Conservation (phyloP, 805 yeast genomes). For the Komagataella mondaviorum region DNA sequence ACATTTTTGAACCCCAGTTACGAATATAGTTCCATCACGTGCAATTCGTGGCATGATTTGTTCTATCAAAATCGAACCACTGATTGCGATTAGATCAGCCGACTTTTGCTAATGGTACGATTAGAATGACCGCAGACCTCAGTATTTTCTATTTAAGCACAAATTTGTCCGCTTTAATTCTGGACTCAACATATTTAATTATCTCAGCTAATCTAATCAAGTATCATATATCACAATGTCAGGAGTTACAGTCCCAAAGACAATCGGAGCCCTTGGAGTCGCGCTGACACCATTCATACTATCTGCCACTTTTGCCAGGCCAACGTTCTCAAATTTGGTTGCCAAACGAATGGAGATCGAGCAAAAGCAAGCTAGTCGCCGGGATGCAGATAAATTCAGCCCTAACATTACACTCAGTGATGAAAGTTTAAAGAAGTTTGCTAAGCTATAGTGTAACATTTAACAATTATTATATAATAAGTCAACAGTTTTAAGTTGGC, state of each 20-base stretch:
- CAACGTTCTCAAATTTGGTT: constrained; percentile 21
- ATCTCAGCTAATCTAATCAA: background rate
- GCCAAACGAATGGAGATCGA: constrained; percentile 18
- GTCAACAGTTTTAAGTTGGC: too few species aligned
- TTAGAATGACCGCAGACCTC: background rate
- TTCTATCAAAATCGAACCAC: background rate
- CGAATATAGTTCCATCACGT: background rate
- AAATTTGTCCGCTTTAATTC: background rate
- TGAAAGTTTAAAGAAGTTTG: background rate
- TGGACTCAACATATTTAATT: too few species aligned
- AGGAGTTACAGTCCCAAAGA: background rate
- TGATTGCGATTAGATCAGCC: background rate
- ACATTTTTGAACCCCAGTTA: background rate
- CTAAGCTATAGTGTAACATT: background rate
- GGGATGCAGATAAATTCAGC: constrained; percentile 15
- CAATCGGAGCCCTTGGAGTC: background rate
- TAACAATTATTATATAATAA: background rate
- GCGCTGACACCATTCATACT: background rate
- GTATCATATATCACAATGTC: background rate
- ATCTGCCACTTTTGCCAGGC: constrained; percentile 11
- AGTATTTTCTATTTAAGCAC: background rate
- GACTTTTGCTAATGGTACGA: background rate
- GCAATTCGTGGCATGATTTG: background rate
- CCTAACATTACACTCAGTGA: constrained; percentile 8
- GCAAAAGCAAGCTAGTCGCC: constrained; percentile 13